phyloP scores from a whole-genome alignment of 805 yeast genomes.

The Kodamaea kaohsiungensis region DNA sequence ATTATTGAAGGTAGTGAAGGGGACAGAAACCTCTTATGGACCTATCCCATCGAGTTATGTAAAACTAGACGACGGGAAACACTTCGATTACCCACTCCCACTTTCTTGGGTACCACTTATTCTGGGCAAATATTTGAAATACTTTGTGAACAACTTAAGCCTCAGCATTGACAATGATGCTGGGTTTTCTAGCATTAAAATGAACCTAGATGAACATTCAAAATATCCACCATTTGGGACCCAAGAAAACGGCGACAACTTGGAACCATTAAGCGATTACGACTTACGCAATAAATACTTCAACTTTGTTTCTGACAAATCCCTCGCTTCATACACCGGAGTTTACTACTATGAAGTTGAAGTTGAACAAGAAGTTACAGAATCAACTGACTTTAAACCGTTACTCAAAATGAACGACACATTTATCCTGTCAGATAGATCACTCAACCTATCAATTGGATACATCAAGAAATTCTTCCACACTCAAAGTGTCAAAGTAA shows the following conservation, averaged over 20 bases:
- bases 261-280: background rate
- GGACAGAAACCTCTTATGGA: constrained; percentile 23
- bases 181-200: constrained; percentile 32
- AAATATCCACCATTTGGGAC: background rate
- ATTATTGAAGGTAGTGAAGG: constrained; percentile 23
- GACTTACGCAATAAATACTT: constrained; percentile 21
- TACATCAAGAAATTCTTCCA: constrained; percentile 30
- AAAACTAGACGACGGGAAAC: constrained; percentile 19
- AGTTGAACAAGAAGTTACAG: constrained; percentile 35
- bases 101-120: constrained; percentile 42
- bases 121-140: constrained; percentile 22
- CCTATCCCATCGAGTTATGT: constrained; percentile 27
- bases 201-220: constrained; percentile 5
- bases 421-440: constrained; percentile 32
- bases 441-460: constrained; percentile 37
- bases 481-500: constrained; percentile 18
- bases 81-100: constrained; percentile 36
- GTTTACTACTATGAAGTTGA: constrained; percentile 43
- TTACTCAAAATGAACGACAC: constrained; percentile 35
- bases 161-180: constrained; percentile 24
- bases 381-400: constrained; percentile 32
- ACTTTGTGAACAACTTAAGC: constrained; percentile 25
- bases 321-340: constrained; percentile 34
- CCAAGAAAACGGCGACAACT: background rate
- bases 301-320: constrained; percentile 41